Base-by-base conservation (phyloP, 805 yeast genomes). In the Saccharomycopsis fibuligera region DNA sequence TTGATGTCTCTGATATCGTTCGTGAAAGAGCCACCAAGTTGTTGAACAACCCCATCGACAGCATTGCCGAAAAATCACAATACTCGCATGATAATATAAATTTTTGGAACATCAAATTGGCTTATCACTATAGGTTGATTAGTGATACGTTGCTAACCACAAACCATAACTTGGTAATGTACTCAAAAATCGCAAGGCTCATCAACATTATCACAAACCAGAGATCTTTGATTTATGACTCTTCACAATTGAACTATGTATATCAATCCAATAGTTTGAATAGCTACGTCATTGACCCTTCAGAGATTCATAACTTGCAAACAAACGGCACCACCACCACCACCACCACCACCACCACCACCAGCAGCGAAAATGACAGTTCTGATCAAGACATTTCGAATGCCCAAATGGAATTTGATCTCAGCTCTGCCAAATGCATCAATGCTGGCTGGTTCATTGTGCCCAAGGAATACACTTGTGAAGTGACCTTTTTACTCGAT, bases 361-460 rank as follows among this genome's bases (percentile, higher is more conserved):
- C n/a, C n/a, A n/a, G n/a, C n/a, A n/a, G n/a, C n/a, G n/a, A n/a
- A n/a, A n/a, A n/a, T n/a, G 19, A 35, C 22, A 33, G 8, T 17
- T 38, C 29, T n/a, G n/a, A n/a, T n/a, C n/a, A n/a, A n/a, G n/a
- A n/a, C n/a, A n/a, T n/a, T n/a, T n/a, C n/a, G n/a, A n/a, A n/a
- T n/a, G n/a, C n/a, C n/a, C n/a, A n/a, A n/a, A n/a, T n/a, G 35
- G 17, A 41, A n/a, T 51, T 51, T 44, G 55, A 51, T 35, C 14
- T 45, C 5, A 4, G 9, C 4, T 35, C 53, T 8, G 17, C 37
- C 9, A 41, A 45, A 25, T 40, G 53, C 23, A 9, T 21, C 4
- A 41, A 45, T 19, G 21, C 33, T 16, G 50, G 46, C n/a, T 51
- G 46, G 40, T 51, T 48, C 27, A 30, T 51, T 9, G 36, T 51